phyloP scores from a whole-genome alignment of 331 rosid species.

The Stylosanthes scabra region DNA sequence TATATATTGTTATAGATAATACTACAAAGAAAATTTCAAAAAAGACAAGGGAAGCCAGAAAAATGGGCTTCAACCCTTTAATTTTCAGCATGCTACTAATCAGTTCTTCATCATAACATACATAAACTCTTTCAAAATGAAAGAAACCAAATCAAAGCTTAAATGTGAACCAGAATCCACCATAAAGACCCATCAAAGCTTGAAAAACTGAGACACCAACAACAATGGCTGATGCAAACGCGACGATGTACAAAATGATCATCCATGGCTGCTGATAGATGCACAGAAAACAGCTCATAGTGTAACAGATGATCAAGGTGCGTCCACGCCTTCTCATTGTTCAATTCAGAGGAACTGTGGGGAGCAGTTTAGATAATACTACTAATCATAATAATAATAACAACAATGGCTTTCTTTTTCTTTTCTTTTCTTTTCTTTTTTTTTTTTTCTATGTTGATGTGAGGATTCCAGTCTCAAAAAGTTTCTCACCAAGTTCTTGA shows the following conservation, averaged over 20 bases:
- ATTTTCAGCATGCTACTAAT: constrained; percentile 43
- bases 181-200: constrained; percentile 48
- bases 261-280: constrained; percentile 89
- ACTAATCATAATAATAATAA: no score
- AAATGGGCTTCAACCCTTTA: constrained; percentile 62
- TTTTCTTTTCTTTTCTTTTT: no score
- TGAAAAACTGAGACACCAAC: constrained; percentile 35
- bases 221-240: constrained; percentile 39
- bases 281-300: constrained; percentile 75
- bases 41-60: constrained; percentile 57
- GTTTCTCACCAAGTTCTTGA: constrained; percentile 47
- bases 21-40: constrained; percentile 16
- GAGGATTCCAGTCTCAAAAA: constrained; percentile 54
- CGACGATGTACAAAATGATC: constrained; percentile 92
- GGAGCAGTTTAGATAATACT: no score
- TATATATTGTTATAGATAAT: background rate
- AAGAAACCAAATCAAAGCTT: constrained; percentile 43
- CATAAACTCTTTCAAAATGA: constrained; percentile 17
- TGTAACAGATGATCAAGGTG: constrained; percentile 72
- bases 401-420: no score
- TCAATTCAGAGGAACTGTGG: no score
- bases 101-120: constrained; percentile 46
- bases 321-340: constrained; percentile 44
- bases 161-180: constrained; percentile 49
- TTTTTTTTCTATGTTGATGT: constrained; percentile 38